Evolutionary conservation across 2,329 filamentous ascomycete genomes (phyloP).

Genomic region (Berkeleyomyces rouxiae): DNA sequence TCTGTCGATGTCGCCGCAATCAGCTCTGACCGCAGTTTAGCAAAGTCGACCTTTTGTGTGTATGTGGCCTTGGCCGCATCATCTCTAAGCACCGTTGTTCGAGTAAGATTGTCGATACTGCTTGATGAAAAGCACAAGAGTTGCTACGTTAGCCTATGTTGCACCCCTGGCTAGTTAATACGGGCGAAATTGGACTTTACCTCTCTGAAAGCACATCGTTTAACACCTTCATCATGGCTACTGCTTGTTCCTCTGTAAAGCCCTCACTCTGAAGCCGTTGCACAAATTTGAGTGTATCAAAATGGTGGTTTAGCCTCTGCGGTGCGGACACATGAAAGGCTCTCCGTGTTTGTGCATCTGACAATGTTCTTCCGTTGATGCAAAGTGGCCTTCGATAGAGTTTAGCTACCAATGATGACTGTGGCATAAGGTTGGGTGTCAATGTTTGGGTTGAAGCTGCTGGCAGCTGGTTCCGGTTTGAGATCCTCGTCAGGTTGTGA

Average conservation of each 20-base stretch:
- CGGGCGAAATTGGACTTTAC: conserved; percentile 23
- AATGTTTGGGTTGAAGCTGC: background rate
- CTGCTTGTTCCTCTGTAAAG: conserved; percentile 87
- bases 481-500: background rate
- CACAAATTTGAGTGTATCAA: conserved; percentile 95
- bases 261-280: conserved; percentile 78
- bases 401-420: background rate
- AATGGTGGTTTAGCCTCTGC: conserved; percentile 68
- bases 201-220: conserved; percentile 96
- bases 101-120: conserved; percentile 88
- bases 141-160: background rate
- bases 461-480: background rate
- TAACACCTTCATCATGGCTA: conserved; percentile 96
- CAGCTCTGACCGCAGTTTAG: conserved; percentile 87
- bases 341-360: conserved; percentile 18
- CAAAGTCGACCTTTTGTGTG: conserved; percentile 90
- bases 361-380: background rate
- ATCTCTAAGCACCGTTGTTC: conserved; percentile 94
- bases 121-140: background rate
- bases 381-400: background rate
- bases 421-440: background rate
- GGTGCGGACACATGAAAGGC: conserved; percentile 52
- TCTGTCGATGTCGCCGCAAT: conserved; percentile 85
- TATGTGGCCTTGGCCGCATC: conserved; percentile 70
- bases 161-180: background rate